Conservation (phyloP, 73 alveolate species). For the Tetrahymena elliotti region DNA sequence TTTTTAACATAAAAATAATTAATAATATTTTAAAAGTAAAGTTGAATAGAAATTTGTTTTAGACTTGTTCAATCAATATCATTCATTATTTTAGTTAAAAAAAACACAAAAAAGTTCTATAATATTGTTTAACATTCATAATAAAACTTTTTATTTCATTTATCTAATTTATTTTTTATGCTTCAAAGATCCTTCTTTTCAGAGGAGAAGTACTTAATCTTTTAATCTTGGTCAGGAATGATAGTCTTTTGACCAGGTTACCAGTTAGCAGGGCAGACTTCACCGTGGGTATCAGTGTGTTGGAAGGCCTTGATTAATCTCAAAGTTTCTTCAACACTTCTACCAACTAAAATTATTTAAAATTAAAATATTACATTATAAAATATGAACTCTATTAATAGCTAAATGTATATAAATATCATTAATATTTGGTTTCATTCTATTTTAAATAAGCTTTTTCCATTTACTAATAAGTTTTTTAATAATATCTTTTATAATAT, state of each 20-base stretch:
- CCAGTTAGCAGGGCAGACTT: conserved; percentile 98
- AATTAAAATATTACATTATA: too few relatives aligned
- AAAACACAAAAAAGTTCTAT: too few relatives aligned
- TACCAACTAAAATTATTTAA: conserved; percentile 65
- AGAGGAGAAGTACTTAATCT: conserved; percentile 8
- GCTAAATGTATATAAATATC: too few relatives aligned
- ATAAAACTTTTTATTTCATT: background rate
- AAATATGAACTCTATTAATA: too few relatives aligned
- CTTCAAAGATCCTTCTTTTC: background rate
- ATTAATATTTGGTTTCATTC: background rate
- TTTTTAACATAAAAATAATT: too few relatives aligned
- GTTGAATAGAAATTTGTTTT: too few relatives aligned
- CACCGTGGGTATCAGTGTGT: conserved; percentile 94
- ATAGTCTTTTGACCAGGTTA: conserved; percentile 90
- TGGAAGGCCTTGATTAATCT: conserved; percentile 96
- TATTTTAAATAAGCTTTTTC: too few relatives aligned
- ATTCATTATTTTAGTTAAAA: background rate
- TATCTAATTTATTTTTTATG: background rate
- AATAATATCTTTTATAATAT: background rate
- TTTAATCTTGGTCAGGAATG: conserved; percentile 64
- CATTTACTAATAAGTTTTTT: background rate
- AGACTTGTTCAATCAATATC: background rate
- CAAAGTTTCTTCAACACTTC: conserved; percentile 91
- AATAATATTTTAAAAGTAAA: too few relatives aligned
- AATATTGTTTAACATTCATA: background rate